Conservation (phyloP, 2,329 filamentous ascomycete species). For the Alternaria conjuncta region DNA sequence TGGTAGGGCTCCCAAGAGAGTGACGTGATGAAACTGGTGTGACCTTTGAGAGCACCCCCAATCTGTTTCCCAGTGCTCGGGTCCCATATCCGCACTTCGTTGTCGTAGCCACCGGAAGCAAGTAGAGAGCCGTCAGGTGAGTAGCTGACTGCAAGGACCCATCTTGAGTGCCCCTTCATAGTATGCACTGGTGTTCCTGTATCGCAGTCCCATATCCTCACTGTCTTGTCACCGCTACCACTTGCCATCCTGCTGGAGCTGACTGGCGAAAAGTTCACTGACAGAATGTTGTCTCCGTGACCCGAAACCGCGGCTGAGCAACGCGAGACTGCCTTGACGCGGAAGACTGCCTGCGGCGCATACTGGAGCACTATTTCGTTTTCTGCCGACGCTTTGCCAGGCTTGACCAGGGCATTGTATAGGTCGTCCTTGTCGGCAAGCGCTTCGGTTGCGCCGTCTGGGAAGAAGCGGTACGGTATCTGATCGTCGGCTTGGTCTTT, state of each 20-base stretch:
- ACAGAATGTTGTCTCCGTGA: slow-evolving; percentile 88
- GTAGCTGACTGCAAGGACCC: slow-evolving; percentile 88
- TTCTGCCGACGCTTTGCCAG: slow-evolving; percentile 61
- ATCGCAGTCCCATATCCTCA: slow-evolving; percentile 92
- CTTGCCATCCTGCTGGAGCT: slow-evolving; percentile 81
- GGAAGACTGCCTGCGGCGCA: slow-evolving; percentile 89
- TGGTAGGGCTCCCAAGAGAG: slow-evolving; percentile 95
- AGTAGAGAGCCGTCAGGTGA: slow-evolving; percentile 81
- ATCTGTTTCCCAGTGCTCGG: slow-evolving; percentile 77
- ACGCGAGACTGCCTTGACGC: slow-evolving; percentile 88
- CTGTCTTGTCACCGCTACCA: slow-evolving; percentile 89
- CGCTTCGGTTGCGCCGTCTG: slow-evolving; percentile 53
- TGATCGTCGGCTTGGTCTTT: slow-evolving; percentile 70
- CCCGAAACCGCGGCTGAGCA: slow-evolving; percentile 88
- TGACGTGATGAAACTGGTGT: slow-evolving; percentile 87
- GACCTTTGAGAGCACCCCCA: slow-evolving; percentile 78
- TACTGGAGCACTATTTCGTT: slow-evolving; percentile 68
- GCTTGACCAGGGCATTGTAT: slow-evolving; percentile 49
- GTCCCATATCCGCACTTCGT: slow-evolving; percentile 88
- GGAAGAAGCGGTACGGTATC: slow-evolving; percentile 71
- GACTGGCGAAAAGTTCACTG: slow-evolving; percentile 82
- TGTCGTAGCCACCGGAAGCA: slow-evolving; percentile 93
- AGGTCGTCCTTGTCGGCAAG: slow-evolving; percentile 55
- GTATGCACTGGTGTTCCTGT: slow-evolving; percentile 89
- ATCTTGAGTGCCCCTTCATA: slow-evolving; percentile 83